Evolutionary conservation across 495 filamentous ascomycete species (phyloP).

Genomic region (Penicillium nucicola): DNA sequence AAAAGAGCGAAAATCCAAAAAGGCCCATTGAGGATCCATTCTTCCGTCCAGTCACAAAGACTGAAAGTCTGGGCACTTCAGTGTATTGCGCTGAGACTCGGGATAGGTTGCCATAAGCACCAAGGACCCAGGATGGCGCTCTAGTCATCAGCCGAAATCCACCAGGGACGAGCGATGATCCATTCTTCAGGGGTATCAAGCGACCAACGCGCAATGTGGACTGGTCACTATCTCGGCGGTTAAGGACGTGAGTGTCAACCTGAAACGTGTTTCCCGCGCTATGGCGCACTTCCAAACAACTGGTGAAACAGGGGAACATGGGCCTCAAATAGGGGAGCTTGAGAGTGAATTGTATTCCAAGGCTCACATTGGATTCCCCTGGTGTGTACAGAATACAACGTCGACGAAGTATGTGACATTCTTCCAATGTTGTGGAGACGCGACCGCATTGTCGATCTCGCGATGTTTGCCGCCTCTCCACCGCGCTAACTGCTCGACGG

Average conservation of each 20-base stretch:
- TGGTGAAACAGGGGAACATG: slow-evolving; percentile 4
- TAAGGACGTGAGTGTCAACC: slow-evolving; percentile 1
- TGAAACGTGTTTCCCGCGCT: neutral
- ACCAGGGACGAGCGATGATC: slow-evolving; percentile 1
- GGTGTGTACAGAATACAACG: too few species aligned
- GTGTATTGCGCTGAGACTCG: neutral
- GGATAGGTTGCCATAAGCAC: neutral
- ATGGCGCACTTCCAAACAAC: neutral
- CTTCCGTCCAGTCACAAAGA: neutral
- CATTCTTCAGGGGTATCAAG: slow-evolving; percentile 2
- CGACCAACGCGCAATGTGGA: neutral
- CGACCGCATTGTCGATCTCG: neutral
- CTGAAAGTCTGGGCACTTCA: neutral
- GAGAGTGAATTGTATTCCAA: too few species aligned
- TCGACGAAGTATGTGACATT: neutral
- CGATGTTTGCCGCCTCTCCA: too few species aligned
- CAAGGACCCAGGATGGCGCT: neutral
- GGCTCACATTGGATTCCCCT: too few species aligned
- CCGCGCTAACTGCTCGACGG: too few species aligned
- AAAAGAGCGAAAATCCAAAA: too few species aligned
- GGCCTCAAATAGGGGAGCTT: neutral
- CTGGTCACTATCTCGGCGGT: slow-evolving; percentile 3
- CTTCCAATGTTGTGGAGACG: neutral
- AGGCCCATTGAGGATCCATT: neutral
- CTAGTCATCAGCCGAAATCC: neutral